Evolutionary conservation across 371 early-diverging fungal species (phyloP).

Genomic region (Cokeromyces recurvatus): DNA sequence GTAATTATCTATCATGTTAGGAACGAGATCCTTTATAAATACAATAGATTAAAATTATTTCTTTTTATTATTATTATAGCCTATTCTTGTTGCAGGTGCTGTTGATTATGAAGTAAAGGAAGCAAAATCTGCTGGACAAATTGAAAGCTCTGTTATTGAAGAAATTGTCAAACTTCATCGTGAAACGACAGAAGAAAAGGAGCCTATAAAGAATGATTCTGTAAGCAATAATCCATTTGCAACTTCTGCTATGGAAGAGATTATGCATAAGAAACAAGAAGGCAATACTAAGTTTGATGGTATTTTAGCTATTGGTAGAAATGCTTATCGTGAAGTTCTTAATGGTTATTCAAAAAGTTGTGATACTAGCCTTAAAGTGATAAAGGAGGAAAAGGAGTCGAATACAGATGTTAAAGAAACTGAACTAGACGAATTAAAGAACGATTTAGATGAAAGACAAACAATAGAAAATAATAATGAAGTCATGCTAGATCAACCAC

Average conservation of each 20-base stretch:
- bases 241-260: background rate
- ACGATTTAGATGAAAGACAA: background rate
- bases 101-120: slow-evolving; percentile 68
- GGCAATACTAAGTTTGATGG: slow-evolving; percentile 31
- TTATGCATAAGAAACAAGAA: background rate
- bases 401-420: background rate
- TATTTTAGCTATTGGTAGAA: slow-evolving; percentile 59
- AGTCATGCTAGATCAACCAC: background rate
- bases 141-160: slow-evolving; percentile 52
- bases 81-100: slow-evolving; percentile 65
- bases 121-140: slow-evolving; percentile 46
- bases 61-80: slow-evolving; percentile 30
- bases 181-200: slow-evolving; percentile 16
- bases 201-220: background rate
- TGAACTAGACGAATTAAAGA: background rate
- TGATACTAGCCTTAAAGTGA: slow-evolving; percentile 36
- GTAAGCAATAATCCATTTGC: background rate
- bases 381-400: slow-evolving; percentile 7
- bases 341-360: slow-evolving; percentile 60
- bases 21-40: too few relatives aligned
- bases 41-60: background rate
- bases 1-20: slow-evolving; percentile 42
- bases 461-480: background rate
- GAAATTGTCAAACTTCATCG: slow-evolving; percentile 50
- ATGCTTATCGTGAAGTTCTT: slow-evolving; percentile 54